Evolutionary conservation across 495 filamentous ascomycete genomes (phyloP), one percentile per base, ranked within the genome.

Genomic region (Rostrohypoxylon terebratum): DNA sequence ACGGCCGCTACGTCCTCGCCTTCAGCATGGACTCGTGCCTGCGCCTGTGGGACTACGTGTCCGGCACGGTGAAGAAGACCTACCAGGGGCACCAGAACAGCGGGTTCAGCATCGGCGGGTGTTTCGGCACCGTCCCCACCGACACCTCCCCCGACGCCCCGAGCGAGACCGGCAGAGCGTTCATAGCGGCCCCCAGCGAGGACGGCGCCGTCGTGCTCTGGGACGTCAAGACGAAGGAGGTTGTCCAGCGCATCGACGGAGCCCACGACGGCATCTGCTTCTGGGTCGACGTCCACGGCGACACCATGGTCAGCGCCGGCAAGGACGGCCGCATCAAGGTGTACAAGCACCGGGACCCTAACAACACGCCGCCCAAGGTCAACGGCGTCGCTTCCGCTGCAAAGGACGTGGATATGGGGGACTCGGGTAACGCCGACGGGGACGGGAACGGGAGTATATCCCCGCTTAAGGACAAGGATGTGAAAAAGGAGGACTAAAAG

Each of bases 21-120:
- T 97, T 92, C 82, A 96, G 92, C 65, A 86, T 98, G 79, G 96
- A 99, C 80, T 91, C 88, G 54, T 94, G 92, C 72, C 86, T 99
- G 9, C 89, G 96, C 13, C 83, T 99, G 59, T 99, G 96, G 96
- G 91, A 97, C 80, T 99, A 98, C 73, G 91, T 96, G 2, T 89
- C 93, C 25, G 94, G 94, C 2, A 77, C 81, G 5, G 93, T 93
- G 73, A 90, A 97, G 67, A 99, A 98, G 85, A 99, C 96, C 21
- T 99, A 98, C 84, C 93, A 97, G 80, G 96, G 96, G 7, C 96
- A 98, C 78, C 81, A 84, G 59, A 98, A 98, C 78, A 84, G 87
- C 71, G 92, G 91, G 59, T 97, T 90, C 82, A 94, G 93, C 66
- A 83, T 98, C 25, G 87, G 87, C 23, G 93, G 94, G 4, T 88